Evolutionary conservation across 1,284 basidiomycete genomes (phyloP).

Genomic region (Boletus semigastroideus): DNA sequence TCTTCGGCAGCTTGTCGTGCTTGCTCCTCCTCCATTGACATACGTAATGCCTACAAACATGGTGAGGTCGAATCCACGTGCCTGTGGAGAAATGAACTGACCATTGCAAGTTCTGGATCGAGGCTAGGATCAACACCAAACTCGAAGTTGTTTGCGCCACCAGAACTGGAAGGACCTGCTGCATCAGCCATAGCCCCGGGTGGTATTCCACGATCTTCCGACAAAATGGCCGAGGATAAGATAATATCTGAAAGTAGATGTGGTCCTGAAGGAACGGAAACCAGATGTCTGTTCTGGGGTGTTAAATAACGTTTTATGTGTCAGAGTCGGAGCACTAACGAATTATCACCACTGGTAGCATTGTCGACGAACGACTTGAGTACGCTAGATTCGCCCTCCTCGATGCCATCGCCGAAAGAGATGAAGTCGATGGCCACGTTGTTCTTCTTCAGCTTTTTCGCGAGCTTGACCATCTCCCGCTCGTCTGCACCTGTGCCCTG

Average conservation of each 20-base stretch:
- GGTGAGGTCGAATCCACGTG: conserved; percentile 1
- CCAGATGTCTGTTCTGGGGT: conserved; percentile 63
- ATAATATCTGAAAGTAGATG: conserved; percentile 85
- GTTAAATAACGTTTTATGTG: conserved; percentile 4
- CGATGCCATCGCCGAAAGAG: conserved; percentile 74
- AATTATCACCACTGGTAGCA: conserved; percentile 78
- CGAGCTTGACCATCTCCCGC: conserved; percentile 80
- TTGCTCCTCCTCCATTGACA: conserved; percentile 97
- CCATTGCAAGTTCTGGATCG: conserved; percentile 98
- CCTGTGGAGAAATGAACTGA: conserved; percentile 32
- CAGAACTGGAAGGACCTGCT: conserved; percentile 48
- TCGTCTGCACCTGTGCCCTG: conserved; percentile 67
- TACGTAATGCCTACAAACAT: conserved; percentile 77
- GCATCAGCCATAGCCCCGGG: conserved; percentile 55
- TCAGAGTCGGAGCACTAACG: conserved; percentile 47
- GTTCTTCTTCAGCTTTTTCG: conserved; percentile 99
- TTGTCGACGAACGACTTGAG: conserved; percentile 78
- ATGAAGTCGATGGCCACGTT: conserved; percentile 96
- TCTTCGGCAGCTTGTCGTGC: conserved; percentile 78
- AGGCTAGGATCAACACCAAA: conserved; percentile 93
- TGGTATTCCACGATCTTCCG: conserved; percentile 75
- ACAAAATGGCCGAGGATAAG: conserved; percentile 80
- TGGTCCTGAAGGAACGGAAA: conserved; percentile 77
- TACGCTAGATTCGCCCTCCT: conserved; percentile 62
- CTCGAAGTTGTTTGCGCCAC: conserved; percentile 65